Evolutionary conservation across 495 filamentous ascomycete genomes (phyloP).

Genomic region (Cudoniella acicularis): DNA sequence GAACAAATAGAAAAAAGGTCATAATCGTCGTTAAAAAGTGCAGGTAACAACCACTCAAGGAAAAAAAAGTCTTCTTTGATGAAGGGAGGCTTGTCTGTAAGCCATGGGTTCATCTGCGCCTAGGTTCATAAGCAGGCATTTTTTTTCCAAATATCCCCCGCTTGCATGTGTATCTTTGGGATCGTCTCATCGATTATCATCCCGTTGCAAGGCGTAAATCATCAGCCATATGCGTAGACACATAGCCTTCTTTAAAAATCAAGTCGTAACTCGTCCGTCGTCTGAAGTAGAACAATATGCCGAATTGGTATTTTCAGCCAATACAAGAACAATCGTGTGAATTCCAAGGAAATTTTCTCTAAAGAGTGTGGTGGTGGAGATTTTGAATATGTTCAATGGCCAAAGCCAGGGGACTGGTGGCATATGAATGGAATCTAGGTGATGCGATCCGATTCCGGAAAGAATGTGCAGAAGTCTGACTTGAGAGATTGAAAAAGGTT

Average conservation of each 20-base stretch:
- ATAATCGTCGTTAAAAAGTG: slow-evolving; percentile 17
- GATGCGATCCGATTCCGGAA: background rate
- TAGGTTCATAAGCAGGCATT: slow-evolving; percentile 10
- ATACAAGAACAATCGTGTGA: slow-evolving; percentile 26
- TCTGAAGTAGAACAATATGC: slow-evolving; percentile 26
- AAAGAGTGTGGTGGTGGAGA: slow-evolving; percentile 23
- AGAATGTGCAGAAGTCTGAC: slow-evolving; percentile 23
- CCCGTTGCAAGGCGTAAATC: slow-evolving; percentile 25
- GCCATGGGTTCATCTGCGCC: slow-evolving; percentile 5
- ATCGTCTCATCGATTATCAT: slow-evolving; percentile 18
- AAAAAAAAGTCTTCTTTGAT: background rate
- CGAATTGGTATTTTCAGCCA: slow-evolving; percentile 19
- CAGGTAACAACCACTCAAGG: background rate
- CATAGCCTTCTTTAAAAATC: slow-evolving; percentile 9
- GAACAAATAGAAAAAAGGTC: slow-evolving; percentile 15
- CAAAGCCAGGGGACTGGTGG: slow-evolving; percentile 14
- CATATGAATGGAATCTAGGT: slow-evolving; percentile 10
- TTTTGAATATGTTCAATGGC: slow-evolving; percentile 23
- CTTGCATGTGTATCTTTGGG: slow-evolving; percentile 21
- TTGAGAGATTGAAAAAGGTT: background rate
- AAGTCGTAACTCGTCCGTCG: slow-evolving; percentile 29
- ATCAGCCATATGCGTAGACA: slow-evolving; percentile 23
- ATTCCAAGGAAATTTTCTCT: slow-evolving; percentile 24
- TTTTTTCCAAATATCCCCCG: slow-evolving; percentile 1
- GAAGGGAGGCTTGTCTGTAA: no score